Conservation (phyloP, 2,329 filamentous ascomycete species). For the Acrocalymma vagum region DNA sequence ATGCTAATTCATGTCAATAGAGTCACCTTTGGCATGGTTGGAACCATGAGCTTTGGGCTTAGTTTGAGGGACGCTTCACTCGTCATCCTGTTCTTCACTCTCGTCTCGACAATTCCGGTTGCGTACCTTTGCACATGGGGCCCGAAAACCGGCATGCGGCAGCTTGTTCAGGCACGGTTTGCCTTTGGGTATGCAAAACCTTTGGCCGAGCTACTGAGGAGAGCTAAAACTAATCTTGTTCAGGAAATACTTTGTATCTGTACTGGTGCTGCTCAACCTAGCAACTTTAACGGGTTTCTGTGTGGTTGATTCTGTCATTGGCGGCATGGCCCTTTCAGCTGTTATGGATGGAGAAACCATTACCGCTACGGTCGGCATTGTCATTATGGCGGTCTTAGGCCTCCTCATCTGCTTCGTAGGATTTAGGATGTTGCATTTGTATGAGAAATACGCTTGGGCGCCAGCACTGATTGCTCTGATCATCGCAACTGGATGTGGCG, state of each 20-base stretch:
- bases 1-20: constrained; percentile 39
- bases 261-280: constrained; percentile 70
- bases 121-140: constrained; percentile 67
- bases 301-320: constrained; percentile 68
- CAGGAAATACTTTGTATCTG: constrained; percentile 61
- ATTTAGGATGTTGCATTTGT: constrained; percentile 63
- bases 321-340: constrained; percentile 59
- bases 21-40: constrained; percentile 71
- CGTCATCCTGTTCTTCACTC: constrained; percentile 70
- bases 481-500: constrained; percentile 65
- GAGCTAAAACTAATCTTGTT: not conserved
- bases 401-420: constrained; percentile 71
- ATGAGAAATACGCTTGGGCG: constrained; percentile 67
- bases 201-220: not conserved
- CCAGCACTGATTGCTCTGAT: constrained; percentile 63
- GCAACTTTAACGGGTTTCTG: constrained; percentile 71
- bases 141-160: constrained; percentile 69
- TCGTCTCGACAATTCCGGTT: constrained; percentile 63
- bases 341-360: constrained; percentile 49
- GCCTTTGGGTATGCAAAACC: constrained; percentile 61
- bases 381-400: constrained; percentile 65
- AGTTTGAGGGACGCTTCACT: constrained; percentile 65
- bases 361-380: constrained; percentile 65
- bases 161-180: constrained; percentile 72
- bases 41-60: constrained; percentile 63